These are phyloP conservation scores for Metschnikowia baotianmanensis DNA, from an alignment of 805 yeast genomes.

Conservation along the genomic window DNA sequence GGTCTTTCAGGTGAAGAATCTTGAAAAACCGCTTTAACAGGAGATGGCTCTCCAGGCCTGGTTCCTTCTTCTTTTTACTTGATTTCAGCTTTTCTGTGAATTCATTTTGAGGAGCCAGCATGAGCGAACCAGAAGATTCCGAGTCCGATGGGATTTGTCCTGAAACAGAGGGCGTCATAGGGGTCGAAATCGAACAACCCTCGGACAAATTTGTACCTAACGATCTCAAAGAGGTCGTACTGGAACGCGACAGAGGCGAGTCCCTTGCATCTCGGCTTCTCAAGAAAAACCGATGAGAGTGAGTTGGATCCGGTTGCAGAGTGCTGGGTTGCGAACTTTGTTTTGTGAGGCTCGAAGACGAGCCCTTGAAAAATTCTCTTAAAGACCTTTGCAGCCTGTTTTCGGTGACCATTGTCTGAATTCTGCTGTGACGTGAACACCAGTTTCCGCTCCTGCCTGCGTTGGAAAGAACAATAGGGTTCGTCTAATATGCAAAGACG, in stretches of 20 bases:
- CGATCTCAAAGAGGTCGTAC: constrained; percentile 23
- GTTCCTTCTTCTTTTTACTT: constrained; percentile 8
- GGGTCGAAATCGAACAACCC: constrained; percentile 3
- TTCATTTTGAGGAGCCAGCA: constrained; percentile 5
- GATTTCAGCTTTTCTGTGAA: constrained; percentile 2
- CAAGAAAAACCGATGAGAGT: constrained; percentile 26
- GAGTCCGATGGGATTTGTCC: constrained; percentile 10
- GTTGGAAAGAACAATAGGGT: constrained; percentile 4
- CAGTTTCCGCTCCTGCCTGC: neutral
- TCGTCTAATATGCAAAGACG: neutral
- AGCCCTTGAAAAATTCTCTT: constrained; percentile 12
- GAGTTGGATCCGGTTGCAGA: constrained; percentile 4
- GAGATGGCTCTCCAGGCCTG: constrained; percentile 20
- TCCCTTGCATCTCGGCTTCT: constrained; percentile 23
- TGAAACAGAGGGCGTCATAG: constrained; percentile 5
- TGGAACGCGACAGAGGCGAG: constrained; percentile 27
- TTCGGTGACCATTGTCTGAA: constrained; percentile 11
- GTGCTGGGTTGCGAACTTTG: constrained; percentile 4
- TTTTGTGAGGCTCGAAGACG: constrained; percentile 10
- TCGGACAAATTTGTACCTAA: constrained; percentile 5
- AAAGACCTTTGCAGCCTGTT: constrained; percentile 17
- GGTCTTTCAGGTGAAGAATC: constrained; percentile 35
- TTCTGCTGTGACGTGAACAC: neutral
- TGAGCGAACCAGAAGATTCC: constrained; percentile 9
- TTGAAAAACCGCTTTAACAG: constrained; percentile 52